Evolutionary conservation across 768 basidiomycete species (phyloP).

Genomic region (Cyathus striatus): DNA sequence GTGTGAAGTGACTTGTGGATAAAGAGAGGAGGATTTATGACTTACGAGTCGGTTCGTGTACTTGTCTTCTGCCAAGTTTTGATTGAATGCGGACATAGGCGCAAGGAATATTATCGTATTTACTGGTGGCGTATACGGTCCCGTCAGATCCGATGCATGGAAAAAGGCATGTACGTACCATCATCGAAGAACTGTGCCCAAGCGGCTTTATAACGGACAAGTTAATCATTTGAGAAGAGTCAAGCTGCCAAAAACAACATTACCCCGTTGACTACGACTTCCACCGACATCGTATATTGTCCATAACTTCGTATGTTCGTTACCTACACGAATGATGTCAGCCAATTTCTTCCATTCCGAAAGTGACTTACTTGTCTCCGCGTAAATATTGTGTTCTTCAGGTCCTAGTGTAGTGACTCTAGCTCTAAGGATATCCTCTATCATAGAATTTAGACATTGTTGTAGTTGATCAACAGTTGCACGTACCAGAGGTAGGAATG

Average conservation of each 20-base stretch:
- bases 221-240: constrained; percentile 1
- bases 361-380: constrained; percentile 25
- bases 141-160: constrained; percentile 3
- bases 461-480: background rate
- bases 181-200: constrained; percentile 73
- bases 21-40: constrained; percentile 3
- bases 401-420: constrained; percentile 61
- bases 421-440: constrained; percentile 62
- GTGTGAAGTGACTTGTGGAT: background rate
- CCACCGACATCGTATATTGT: constrained; percentile 68
- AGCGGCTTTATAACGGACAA: constrained; percentile 34
- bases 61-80: constrained; percentile 54
- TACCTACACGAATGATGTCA: constrained; percentile 7
- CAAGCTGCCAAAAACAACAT: constrained; percentile 6
- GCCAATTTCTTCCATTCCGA: background rate
- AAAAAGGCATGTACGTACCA: constrained; percentile 26
- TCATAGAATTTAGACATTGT: constrained; percentile 1
- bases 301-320: constrained; percentile 42
- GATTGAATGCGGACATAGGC: constrained; percentile 61
- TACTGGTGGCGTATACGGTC: constrained; percentile 28
- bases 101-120: constrained; percentile 65
- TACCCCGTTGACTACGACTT: constrained; percentile 50
- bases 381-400: constrained; percentile 53
- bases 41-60: constrained; percentile 55
- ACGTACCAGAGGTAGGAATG: constrained; percentile 44